A percentile compares a stretch with the other conserved stretches of the same genome.
Conservation (phyloP, 768 basidiomycete species). For the Boletus rufocinnamomeus region DNA sequence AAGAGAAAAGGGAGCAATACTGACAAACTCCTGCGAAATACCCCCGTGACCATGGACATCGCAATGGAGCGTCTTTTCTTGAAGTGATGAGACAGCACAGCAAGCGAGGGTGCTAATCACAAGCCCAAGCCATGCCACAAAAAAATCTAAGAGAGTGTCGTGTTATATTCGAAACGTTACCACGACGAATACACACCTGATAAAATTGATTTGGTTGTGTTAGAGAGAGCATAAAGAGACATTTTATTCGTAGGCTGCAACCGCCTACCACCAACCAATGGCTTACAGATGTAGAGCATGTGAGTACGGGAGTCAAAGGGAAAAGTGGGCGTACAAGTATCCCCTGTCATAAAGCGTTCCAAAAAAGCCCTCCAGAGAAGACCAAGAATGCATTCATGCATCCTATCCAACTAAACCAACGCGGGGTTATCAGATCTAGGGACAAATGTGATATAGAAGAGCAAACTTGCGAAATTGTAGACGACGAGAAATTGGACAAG, state of each 20-base stretch:
- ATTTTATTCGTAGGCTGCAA: conserved; percentile 30
- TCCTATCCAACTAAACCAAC: no score
- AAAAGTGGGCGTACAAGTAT: no score
- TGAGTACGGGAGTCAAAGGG: no score
- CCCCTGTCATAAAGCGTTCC: no score
- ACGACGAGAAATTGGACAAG: no score
- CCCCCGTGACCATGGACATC: conserved; percentile 40
- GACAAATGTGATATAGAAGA: no score
- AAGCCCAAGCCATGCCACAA: conserved; percentile 38
- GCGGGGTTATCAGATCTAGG: no score
- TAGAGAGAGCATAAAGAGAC: conserved; percentile 48
- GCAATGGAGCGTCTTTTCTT: conserved; percentile 40
- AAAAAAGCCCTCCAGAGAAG: no score
- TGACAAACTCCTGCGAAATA: conserved; percentile 44
- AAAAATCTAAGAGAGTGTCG: conserved; percentile 38
- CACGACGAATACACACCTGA: conserved; percentile 35
- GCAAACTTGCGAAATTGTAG: no score
- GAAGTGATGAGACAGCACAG: conserved; percentile 49
- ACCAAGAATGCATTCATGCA: no score
- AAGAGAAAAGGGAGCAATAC: conserved; percentile 12
- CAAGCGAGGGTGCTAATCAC: conserved; percentile 51
- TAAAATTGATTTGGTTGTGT: conserved; percentile 30
- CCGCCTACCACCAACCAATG: background rate
- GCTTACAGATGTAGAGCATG: no score
- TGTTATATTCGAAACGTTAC: conserved; percentile 14